Evolutionary conservation across 2,329 filamentous ascomycete species (phyloP).

Genomic region (Geosmithia putterillii): DNA sequence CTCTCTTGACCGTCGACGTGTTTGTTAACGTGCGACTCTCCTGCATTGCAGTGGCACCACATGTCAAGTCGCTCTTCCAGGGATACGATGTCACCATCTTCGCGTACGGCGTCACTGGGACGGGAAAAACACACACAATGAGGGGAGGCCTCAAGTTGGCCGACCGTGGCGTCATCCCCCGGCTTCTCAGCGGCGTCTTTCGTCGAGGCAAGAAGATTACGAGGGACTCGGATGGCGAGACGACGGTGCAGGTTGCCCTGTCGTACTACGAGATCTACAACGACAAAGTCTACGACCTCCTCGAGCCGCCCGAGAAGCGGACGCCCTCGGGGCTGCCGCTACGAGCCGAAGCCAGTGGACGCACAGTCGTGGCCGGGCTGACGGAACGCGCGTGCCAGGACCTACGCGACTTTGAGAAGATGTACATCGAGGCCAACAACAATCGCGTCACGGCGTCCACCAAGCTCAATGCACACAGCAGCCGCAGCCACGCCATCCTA

Average conservation of each 20-base stretch:
- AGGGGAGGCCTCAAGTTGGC: conserved; percentile 76
- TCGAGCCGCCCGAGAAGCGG: conserved; percentile 79
- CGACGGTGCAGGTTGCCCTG: conserved; percentile 60
- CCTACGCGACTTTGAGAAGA: conserved; percentile 76
- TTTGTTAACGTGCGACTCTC: too few relatives aligned
- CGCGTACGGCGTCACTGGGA: conserved; percentile 86
- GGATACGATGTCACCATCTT: conserved; percentile 84
- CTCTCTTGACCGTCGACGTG: too few relatives aligned
- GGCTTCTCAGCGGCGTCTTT: conserved; percentile 76
- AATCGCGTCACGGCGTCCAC: conserved; percentile 84
- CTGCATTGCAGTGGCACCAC: conserved; percentile 87
- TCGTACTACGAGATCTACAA: conserved; percentile 98
- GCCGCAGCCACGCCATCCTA: conserved; percentile 79
- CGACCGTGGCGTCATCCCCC: conserved; percentile 78
- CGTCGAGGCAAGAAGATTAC: conserved; percentile 72
- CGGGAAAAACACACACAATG: conserved; percentile 95
- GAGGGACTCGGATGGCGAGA: conserved; percentile 63
- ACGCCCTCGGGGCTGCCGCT: conserved; percentile 69
- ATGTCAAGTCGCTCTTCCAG: conserved; percentile 83
- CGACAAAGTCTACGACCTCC: conserved; percentile 85
- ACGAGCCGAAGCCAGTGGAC: conserved; percentile 74
- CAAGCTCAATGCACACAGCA: conserved; percentile 86
- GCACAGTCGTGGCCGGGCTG: conserved; percentile 76
- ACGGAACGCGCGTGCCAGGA: conserved; percentile 73
- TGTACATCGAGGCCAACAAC: conserved; percentile 87